A percentile compares a stretch with the other conserved stretches of the same genome.
Conservation (phyloP, 768 basidiomycete species). For the Calocybe indica region DNA sequence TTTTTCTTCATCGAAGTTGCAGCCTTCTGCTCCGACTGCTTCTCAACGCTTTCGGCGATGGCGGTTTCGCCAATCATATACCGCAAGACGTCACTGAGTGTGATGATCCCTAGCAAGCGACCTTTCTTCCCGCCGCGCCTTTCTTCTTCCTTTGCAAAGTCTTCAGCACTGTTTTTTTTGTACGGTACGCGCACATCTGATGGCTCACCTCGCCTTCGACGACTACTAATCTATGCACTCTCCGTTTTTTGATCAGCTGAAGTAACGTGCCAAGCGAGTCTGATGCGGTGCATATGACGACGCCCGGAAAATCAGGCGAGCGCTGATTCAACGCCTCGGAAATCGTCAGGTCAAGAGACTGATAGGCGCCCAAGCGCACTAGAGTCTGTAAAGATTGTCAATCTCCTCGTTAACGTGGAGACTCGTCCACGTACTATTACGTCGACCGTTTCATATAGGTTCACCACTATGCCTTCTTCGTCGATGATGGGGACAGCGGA, state of each 20-base stretch:
- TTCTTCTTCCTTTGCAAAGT: constrained; percentile 62
- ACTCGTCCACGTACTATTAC: constrained; percentile 65
- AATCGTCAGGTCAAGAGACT: constrained; percentile 92
- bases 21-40: constrained; percentile 12
- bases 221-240: constrained; percentile 92
- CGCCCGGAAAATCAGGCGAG: constrained; percentile 92
- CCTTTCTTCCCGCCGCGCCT: constrained; percentile 77
- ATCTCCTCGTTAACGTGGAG: not conserved
- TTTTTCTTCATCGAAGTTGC: constrained; percentile 1
- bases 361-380: constrained; percentile 90
- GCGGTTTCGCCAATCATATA: constrained; percentile 71
- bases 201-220: constrained; percentile 80
- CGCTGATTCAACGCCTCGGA: constrained; percentile 89
- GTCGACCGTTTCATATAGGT: constrained; percentile 98
- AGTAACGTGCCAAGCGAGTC: constrained; percentile 91
- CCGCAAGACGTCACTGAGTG: constrained; percentile 81
- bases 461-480: constrained; percentile 86
- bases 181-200: not conserved
- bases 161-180: not conserved
- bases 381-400: constrained; percentile 62
- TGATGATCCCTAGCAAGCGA: constrained; percentile 79
- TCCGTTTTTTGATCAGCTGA: constrained; percentile 85
- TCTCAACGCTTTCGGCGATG: constrained; percentile 39
- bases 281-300: constrained; percentile 89
- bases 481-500: constrained; percentile 97